Base-by-base conservation (phyloP, 1,284 basidiomycete genomes). In the Gomphus sp. region DNA sequence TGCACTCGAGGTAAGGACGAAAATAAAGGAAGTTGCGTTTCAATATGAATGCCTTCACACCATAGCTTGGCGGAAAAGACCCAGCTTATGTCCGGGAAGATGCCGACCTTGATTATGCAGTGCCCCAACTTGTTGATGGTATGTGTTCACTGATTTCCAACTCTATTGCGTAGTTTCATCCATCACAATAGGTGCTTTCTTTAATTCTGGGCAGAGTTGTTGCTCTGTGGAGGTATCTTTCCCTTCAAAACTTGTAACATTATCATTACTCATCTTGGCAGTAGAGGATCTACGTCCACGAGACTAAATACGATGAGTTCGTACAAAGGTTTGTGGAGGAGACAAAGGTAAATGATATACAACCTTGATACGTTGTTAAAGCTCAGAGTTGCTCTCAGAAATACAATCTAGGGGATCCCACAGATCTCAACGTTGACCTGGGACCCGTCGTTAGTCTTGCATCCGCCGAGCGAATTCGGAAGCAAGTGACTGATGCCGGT, bases 181-280 rank as follows among this genome's bases (percentile, higher is more conserved):
- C 28, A 48, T 57, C 55, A 49, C 43, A 37, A 44, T 1, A 91
- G 89, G 90, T 56, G 89, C 92, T 33, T 85, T 95, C 74, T 98
- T 93, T 79, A 98, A 98, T 72, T 93, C 93, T 14, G 95, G 94
- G 0, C 94, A 98, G 70, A 92, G 89, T 64, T 94, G 92, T 69
- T 94, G 92, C 67, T 82, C 87, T 0, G 76, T 96, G 63, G 89
- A 91, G 76, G 82, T 91, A 65, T 67, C 33, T 41, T 18, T 60
- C 31, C 22, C 22, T 22, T 4, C 11, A 43, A 14, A 34, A 31
- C 11, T n/a, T 25, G 28, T 22, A 28, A 43, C 41, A 16, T 7
- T 43, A 45, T 34, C 12, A 22, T 33, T 45, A 0, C n/a, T 56
- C 11, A 37, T 44, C 22, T 47, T 72, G 22, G 37, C 14, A 22